These are phyloP conservation scores for Dichotomopilus funicola DNA, from an alignment of 2,329 filamentous ascomycete genomes.

Conservation along the genomic window DNA sequence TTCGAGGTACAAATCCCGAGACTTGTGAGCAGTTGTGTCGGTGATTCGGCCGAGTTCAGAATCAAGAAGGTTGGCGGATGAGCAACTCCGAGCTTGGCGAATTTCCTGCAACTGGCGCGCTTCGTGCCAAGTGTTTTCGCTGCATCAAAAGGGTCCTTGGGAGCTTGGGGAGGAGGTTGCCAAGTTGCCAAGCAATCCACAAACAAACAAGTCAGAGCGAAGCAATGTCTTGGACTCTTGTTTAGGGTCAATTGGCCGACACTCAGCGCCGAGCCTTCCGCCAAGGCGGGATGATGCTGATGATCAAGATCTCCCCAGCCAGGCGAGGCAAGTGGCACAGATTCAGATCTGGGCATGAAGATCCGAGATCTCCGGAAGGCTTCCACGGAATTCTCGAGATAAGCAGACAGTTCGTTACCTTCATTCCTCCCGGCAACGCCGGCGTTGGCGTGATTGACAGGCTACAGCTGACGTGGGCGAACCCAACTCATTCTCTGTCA, in stretches of 20 bases:
- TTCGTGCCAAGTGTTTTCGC: neutral
- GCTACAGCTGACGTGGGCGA: no score
- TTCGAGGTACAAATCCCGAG: constrained; percentile 25
- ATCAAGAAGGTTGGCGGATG: constrained; percentile 10
- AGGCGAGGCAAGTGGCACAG: constrained; percentile 2
- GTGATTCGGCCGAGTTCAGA: constrained; percentile 12
- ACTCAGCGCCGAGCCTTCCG: constrained; percentile 5
- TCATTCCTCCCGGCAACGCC: no score
- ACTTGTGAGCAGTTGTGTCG: constrained; percentile 14
- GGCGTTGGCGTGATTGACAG: no score
- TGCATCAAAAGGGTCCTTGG: neutral
- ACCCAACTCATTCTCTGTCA: no score
- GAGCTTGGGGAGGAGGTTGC: neutral
- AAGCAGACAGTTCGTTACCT: no score
- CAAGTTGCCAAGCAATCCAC: neutral
- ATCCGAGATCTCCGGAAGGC: neutral
- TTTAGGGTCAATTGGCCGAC: constrained; percentile 2
- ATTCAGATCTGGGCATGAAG: neutral
- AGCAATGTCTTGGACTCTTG: neutral
- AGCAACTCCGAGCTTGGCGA: neutral
- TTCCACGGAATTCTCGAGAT: neutral
- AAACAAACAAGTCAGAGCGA: neutral
- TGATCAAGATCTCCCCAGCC: constrained; percentile 18
- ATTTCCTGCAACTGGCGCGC: neutral
- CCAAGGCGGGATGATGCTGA: constrained; percentile 17